Conservation (phyloP, 306 rosid genomes). For the Calophaca sinica region DNA sequence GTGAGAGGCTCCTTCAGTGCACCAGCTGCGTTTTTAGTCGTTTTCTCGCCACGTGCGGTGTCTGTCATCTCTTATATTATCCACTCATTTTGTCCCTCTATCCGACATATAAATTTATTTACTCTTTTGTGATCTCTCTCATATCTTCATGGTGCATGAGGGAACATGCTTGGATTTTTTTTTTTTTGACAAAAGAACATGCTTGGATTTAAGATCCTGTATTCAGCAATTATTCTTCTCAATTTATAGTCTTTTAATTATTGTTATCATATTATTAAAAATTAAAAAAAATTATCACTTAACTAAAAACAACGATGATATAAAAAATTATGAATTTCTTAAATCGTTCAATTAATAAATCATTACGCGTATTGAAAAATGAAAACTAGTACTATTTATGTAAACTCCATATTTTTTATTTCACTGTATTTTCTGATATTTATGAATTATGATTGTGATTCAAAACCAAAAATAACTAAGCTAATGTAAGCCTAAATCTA, state of each 20-base stretch:
- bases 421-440: no score
- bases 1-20: constrained; percentile 6
- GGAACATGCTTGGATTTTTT: background rate
- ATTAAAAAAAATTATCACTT: background rate
- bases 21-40: constrained; percentile 21
- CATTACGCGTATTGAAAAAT: no score
- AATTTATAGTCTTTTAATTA: background rate
- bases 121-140: background rate
- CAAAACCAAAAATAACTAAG: background rate
- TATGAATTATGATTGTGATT: background rate
- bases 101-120: constrained; percentile 25
- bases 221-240: background rate
- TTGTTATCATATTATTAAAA: background rate
- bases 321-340: background rate
- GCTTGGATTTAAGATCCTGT: background rate
- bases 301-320: background rate
- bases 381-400: background rate
- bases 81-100: constrained; percentile 42
- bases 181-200: no score
- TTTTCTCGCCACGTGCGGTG: constrained; percentile 43
- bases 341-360: background rate
- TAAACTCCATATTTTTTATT: no score
- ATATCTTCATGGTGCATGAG: background rate
- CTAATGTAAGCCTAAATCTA: background rate
- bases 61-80: constrained; percentile 10